Percentiles rank a stretch among this genome's conserved stretches.
phyloP scores from a whole-genome alignment of 768 basidiomycete species.

The Sarcodon sp. region DNA sequence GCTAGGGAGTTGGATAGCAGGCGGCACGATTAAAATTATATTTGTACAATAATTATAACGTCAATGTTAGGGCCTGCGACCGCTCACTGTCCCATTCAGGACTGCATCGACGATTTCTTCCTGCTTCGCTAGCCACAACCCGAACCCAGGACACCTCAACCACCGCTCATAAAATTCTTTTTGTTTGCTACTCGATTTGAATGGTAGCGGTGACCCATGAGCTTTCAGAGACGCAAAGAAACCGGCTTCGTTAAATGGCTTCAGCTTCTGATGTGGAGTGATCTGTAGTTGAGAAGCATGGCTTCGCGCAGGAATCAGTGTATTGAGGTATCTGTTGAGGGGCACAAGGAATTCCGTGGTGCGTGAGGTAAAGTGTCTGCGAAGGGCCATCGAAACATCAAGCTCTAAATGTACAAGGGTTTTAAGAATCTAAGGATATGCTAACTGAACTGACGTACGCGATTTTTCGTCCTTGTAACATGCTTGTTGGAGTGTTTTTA shows the following conservation, averaged over 20 bases:
- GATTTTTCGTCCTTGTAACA: slow-evolving; percentile 32
- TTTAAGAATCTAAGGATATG: slow-evolving; percentile 1
- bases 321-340: slow-evolving; percentile 82
- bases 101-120: slow-evolving; percentile 56
- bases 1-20: too few relatives aligned
- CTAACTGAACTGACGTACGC: slow-evolving; percentile 27
- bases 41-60: too few relatives aligned
- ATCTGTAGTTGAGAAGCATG: slow-evolving; percentile 24
- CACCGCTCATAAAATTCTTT: slow-evolving; percentile 70
- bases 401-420: slow-evolving; percentile 27
- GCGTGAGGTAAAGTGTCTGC: slow-evolving; percentile 74
- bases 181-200: slow-evolving; percentile 50
- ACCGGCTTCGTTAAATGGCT: slow-evolving; percentile 53
- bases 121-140: slow-evolving; percentile 66
- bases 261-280: slow-evolving; percentile 21
- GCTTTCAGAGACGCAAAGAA: slow-evolving; percentile 66
- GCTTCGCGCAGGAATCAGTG: slow-evolving; percentile 52
- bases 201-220: slow-evolving; percentile 61
- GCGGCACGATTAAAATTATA: too few relatives aligned
- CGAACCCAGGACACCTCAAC: slow-evolving; percentile 67
- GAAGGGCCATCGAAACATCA: slow-evolving; percentile 50
- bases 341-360: slow-evolving; percentile 83
- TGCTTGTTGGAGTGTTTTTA: slow-evolving; percentile 62
- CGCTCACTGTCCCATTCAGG: slow-evolving; percentile 15
- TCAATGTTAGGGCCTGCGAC: too few relatives aligned